These are phyloP conservation scores for Rutstroemia sp. DNA, from an alignment of 2,329 filamentous ascomycete genomes.

Conservation along the genomic window DNA sequence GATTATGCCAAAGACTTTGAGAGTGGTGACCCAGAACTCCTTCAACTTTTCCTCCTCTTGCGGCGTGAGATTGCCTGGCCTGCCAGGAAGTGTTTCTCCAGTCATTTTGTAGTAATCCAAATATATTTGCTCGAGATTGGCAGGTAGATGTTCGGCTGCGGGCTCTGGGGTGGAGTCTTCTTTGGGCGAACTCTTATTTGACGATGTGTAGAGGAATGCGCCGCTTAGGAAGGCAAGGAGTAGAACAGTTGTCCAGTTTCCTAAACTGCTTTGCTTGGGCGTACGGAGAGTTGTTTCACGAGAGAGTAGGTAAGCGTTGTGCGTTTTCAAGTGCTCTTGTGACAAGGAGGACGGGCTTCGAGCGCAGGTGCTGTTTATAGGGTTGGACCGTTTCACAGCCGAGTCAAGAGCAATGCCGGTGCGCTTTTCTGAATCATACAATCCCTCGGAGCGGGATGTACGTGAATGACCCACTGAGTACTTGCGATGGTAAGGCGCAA, in stretches of 20 bases:
- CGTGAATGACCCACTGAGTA: background rate
- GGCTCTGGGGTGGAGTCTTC: background rate
- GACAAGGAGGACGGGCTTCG: background rate
- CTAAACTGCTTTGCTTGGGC: conserved; percentile 3
- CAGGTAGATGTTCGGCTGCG: background rate
- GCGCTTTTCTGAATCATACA: background rate
- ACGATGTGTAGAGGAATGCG: conserved; percentile 11
- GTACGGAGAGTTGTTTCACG: background rate
- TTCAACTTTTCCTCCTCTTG: conserved; percentile 85
- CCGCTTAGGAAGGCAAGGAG: conserved; percentile 10
- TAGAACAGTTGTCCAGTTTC: conserved; percentile 1
- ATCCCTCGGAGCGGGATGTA: background rate
- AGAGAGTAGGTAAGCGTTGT: background rate
- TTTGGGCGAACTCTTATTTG: background rate
- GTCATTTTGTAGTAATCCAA: conserved; percentile 32
- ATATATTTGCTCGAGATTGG: conserved; percentile 10
- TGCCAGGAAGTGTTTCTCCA: conserved; percentile 51
- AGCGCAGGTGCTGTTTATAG: background rate
- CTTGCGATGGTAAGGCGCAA: conserved; percentile 2
- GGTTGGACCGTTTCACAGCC: conserved; percentile 1
- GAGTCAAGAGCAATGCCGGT: background rate
- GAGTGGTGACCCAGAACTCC: conserved; percentile 72
- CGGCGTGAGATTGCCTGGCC: conserved; percentile 77
- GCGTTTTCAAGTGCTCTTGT: background rate
- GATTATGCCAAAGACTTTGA: conserved; percentile 66